Evolutionary conservation across 2,329 filamentous ascomycete genomes (phyloP), one percentile per base, ranked within the genome.

Genomic region (Paraphaeosphaeria sporulosa): DNA sequence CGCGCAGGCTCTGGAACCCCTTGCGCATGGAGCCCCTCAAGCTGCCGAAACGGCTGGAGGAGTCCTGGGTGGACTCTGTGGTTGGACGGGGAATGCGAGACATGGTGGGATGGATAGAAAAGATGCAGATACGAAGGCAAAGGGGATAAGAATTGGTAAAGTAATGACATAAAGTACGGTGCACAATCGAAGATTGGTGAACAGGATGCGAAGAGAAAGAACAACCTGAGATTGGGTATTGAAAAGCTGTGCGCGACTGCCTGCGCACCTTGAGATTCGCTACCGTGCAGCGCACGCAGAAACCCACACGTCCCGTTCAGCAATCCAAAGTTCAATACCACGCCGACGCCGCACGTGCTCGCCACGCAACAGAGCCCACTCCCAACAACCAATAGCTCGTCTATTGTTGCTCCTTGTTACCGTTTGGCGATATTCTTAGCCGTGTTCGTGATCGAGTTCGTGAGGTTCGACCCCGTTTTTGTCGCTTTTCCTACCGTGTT

Each of bases 401-500:
- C 21, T n/a, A n/a, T n/a, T n/a, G n/a, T n/a, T n/a, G n/a, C n/a
- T n/a, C n/a, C n/a, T n/a, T n/a, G 2, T n/a, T 32, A 54, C 32
- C 51, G 34, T 25, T 54, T 54, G 3, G 51, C 51, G 38, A 54
- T 44, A 34, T 54, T 36, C 38, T 32, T 15, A 19, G 40, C 38
- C 23, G 38, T 32, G 13, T 54, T 44, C 9, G 38, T 54, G 10
- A 54, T 25, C 17, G 38, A 21, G 23, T 54, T 44, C 3, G 38
- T 54, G 19, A 54, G n/a, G 13, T 44, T 32, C 4, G 38, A 43
- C 8, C 38, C 51, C 51, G 25, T 44, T 23, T 54, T 9, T 23
- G 36, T 38, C 4, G 19, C 38, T 25, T 54, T 43, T 7, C 36
- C 38, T 2, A 54, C 38, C 6, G 34, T 52, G 9, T 19, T 27